Percentiles rank a stretch among this genome's conserved stretches.
These are phyloP conservation scores for Talaromyces thailandensis DNA, from an alignment of 495 filamentous ascomycete genomes.

Conservation along the genomic window DNA sequence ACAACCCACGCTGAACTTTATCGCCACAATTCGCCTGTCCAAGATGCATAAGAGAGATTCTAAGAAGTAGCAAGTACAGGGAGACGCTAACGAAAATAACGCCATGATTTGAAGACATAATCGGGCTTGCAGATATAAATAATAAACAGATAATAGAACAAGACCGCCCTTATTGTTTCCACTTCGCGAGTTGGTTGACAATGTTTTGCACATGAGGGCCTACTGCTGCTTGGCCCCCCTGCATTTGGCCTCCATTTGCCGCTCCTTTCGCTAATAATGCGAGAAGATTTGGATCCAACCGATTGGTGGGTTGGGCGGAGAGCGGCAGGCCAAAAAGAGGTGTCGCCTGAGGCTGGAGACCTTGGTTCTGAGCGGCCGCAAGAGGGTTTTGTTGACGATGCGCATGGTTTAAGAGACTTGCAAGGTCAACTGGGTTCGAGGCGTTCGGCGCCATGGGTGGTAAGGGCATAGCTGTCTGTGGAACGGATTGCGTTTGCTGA, in stretches of 20 bases:
- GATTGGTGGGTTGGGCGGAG: constrained; percentile 20
- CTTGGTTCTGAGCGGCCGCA: constrained; percentile 24
- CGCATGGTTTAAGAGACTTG: constrained; percentile 45
- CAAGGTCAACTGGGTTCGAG: constrained; percentile 43
- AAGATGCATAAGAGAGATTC: not conserved
- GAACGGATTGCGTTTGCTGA: constrained; percentile 35
- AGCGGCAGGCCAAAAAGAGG: constrained; percentile 26
- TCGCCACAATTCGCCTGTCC: not conserved
- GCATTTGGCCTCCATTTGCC: constrained; percentile 25
- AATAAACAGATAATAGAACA: not conserved
- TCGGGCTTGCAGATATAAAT: not conserved
- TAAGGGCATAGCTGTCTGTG: constrained; percentile 19
- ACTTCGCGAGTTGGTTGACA: constrained; percentile 52
- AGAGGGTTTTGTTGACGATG: constrained; percentile 27
- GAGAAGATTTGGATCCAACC: constrained; percentile 31
- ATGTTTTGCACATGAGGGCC: constrained; percentile 48
- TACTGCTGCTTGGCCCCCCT: constrained; percentile 29
- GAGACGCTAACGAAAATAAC: not conserved
- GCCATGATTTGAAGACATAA: not conserved
- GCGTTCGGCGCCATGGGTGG: constrained; percentile 25
- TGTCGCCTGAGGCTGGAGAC: constrained; percentile 19
- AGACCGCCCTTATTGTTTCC: constrained; percentile 41
- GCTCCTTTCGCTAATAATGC: constrained; percentile 36
- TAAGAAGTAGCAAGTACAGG: not conserved
- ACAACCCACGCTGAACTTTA: constrained; percentile 6